phyloP scores from a whole-genome alignment of 1,139 yeast species.

The Suhomyces bribrorum region DNA sequence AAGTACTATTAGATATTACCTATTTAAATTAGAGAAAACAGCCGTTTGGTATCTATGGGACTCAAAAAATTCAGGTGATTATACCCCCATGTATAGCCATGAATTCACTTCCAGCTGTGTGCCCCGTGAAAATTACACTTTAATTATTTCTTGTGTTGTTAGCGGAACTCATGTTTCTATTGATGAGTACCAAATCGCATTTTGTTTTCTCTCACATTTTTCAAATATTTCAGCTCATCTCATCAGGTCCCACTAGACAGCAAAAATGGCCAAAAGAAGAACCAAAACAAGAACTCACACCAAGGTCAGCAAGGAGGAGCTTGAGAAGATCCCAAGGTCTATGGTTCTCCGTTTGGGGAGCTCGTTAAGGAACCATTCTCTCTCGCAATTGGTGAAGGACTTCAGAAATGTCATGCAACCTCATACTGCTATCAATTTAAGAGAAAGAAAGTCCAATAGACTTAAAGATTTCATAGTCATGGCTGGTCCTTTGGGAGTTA shows the following conservation, averaged over 20 bases:
- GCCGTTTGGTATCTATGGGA: too few relatives aligned
- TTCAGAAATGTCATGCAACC: constrained; percentile 94
- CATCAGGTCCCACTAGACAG: too few relatives aligned
- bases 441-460: constrained; percentile 84
- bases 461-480: constrained; percentile 89
- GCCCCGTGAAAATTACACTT: too few relatives aligned
- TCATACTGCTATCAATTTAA: constrained; percentile 85
- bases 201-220: neutral
- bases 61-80: too few relatives aligned
- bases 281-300: constrained; percentile 85
- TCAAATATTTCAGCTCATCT: neutral
- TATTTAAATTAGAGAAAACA: too few relatives aligned
- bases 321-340: constrained; percentile 78
- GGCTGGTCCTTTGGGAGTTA: constrained; percentile 96
- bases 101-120: too few relatives aligned
- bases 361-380: constrained; percentile 74
- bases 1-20: too few relatives aligned
- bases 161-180: too few relatives aligned
- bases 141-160: too few relatives aligned
- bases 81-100: too few relatives aligned
- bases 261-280: constrained; percentile 46
- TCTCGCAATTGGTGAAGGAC: constrained; percentile 83
- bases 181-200: too few relatives aligned
- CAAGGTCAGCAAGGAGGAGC: constrained; percentile 63
- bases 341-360: constrained; percentile 90